Evolutionary conservation across 306 rosid species (phyloP).

Genomic region (Medicago ruthenica): DNA sequence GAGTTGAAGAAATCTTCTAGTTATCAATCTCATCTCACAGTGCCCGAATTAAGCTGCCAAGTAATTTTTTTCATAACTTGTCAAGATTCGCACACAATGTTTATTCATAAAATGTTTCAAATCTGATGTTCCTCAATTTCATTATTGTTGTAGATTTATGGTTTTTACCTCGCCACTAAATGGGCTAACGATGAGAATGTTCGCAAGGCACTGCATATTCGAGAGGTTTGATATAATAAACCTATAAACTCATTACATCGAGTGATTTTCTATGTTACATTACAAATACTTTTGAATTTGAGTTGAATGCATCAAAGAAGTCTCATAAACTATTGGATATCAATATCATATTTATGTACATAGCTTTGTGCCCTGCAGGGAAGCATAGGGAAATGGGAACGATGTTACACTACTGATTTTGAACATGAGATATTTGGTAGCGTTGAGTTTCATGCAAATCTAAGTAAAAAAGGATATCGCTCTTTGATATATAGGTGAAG

Average conservation of each 20-base stretch:
- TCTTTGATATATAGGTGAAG: conserved; percentile 57
- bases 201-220: conserved; percentile 42
- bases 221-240: conserved; percentile 41
- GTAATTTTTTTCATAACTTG: conserved; percentile 36
- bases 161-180: conserved; percentile 24
- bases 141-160: conserved; percentile 33
- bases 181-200: conserved; percentile 43
- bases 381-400: conserved; percentile 33
- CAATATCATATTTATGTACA: neutral
- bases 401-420: neutral
- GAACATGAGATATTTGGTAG: neutral
- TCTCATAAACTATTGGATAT: neutral
- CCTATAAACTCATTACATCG: too few relatives aligned
- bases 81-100: neutral
- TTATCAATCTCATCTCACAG: conserved; percentile 23
- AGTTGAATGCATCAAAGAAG: neutral
- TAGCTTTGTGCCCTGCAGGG: conserved; percentile 28
- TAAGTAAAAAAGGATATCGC: conserved; percentile 46
- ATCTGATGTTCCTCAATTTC: neutral
- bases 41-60: conserved; percentile 44
- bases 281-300: neutral
- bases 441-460: conserved; percentile 51
- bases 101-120: neutral
- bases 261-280: neutral
- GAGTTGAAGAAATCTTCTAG: neutral